Percentiles rank a stretch among this genome's conserved stretches.
phyloP scores from a whole-genome alignment of 2,329 filamentous ascomycete species.

The Sporothrix brasiliensis region DNA sequence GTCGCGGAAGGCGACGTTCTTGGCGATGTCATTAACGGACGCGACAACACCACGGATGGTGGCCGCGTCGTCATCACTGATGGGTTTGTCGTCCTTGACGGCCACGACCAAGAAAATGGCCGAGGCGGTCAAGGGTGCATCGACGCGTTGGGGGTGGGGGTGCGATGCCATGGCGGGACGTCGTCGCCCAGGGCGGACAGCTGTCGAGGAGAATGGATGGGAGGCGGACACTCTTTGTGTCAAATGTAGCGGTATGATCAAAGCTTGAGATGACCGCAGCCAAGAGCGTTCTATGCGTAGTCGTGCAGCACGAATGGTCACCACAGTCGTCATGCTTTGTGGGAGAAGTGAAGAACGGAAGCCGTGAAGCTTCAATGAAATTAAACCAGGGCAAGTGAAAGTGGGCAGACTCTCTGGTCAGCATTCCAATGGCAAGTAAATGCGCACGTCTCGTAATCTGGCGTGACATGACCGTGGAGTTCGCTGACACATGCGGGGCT shows the following conservation, averaged over 20 bases:
- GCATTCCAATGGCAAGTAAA: not conserved
- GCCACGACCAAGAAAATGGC: slow-evolving; percentile 59
- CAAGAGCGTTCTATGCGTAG: not conserved
- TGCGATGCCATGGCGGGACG: not conserved
- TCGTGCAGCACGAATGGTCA: not conserved
- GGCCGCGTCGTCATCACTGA: slow-evolving; percentile 42
- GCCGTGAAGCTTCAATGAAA: not conserved
- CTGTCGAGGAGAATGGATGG: not conserved
- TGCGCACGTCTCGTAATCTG: not conserved
- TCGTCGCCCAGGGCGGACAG: not conserved
- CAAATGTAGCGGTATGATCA: too few species aligned
- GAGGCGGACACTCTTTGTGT: too few species aligned
- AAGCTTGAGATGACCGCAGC: not conserved
- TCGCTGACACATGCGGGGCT: slow-evolving; percentile 9
- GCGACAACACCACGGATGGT: slow-evolving; percentile 52
- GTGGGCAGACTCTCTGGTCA: not conserved
- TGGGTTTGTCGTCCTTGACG: slow-evolving; percentile 38
- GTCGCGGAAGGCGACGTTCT: slow-evolving; percentile 58
- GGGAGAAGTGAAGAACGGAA: not conserved
- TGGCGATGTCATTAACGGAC: slow-evolving; percentile 50
- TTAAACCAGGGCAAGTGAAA: not conserved
- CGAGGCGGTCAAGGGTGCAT: slow-evolving; percentile 55
- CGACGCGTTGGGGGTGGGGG: slow-evolving; percentile 51
- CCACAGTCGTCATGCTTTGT: not conserved
- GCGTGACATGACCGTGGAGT: not conserved